Conservation (phyloP, 257 asterid species). For the Echites panduratus region DNA sequence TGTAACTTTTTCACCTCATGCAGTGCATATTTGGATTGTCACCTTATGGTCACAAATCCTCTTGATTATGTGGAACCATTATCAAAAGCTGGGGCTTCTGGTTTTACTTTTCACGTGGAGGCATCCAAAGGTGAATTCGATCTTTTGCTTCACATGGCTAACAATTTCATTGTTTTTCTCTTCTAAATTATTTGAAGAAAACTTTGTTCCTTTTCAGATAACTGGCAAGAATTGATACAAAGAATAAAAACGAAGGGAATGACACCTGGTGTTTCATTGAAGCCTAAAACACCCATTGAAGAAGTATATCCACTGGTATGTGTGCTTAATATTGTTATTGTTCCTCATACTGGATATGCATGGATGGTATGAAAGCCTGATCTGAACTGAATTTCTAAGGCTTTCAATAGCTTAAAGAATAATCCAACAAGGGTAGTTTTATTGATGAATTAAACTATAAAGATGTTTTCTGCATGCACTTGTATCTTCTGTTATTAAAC, state of each 20-base stretch:
- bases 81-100: slow-evolving; percentile 88
- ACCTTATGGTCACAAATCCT: slow-evolving; percentile 95
- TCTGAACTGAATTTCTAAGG: neutral
- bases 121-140: slow-evolving; percentile 55
- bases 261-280: slow-evolving; percentile 80
- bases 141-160: neutral
- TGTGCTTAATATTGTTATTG: neutral
- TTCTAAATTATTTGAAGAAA: neutral
- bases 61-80: slow-evolving; percentile 79
- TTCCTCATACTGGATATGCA: neutral
- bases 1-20: slow-evolving; percentile 6
- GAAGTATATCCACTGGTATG: slow-evolving; percentile 81
- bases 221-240: slow-evolving; percentile 77
- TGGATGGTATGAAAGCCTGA: neutral
- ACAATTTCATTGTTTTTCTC: neutral
- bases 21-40: slow-evolving; percentile 93
- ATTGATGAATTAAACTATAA: neutral
- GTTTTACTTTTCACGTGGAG: slow-evolving; percentile 90
- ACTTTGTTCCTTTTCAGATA: slow-evolving; percentile 37
- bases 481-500: neutral
- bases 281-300: slow-evolving; percentile 84
- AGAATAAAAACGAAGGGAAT: slow-evolving; percentile 78
- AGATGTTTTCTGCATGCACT: neutral
- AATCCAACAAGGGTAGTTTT: neutral
- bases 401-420: neutral